These are phyloP conservation scores for Fusarium sp. DNA, from an alignment of 2,329 filamentous ascomycete genomes.

Conservation along the genomic window DNA sequence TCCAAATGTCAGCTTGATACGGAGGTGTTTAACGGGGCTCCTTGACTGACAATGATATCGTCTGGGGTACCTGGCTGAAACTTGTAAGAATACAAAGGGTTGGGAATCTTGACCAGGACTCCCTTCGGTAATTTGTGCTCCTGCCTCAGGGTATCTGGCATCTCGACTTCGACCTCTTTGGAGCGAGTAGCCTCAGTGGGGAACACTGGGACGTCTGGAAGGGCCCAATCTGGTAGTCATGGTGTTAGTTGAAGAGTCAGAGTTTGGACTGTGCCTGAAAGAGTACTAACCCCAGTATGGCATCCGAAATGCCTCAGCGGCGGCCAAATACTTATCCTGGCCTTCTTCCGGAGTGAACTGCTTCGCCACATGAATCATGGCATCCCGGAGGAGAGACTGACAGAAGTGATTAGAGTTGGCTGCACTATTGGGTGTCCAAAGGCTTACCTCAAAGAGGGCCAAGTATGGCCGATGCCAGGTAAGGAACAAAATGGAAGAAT, in stretches of 20 bases:
- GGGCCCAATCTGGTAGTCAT: not conserved
- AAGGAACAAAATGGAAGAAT: not conserved
- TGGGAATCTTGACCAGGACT: not conserved
- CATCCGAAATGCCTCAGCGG: not conserved
- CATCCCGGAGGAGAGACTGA: not conserved
- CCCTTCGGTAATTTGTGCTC: not conserved
- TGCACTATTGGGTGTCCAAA: not conserved
- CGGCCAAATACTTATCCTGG: not conserved
- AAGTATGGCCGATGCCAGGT: not conserved
- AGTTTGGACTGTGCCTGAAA: not conserved
- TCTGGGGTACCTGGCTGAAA: not conserved
- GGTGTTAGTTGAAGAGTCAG: not conserved
- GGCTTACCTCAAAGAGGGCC: not conserved
- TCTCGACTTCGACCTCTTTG: not conserved
- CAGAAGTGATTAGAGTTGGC: not conserved
- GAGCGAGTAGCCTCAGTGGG: not conserved
- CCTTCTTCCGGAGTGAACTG: not conserved
- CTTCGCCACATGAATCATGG: not conserved
- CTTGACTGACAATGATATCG: not conserved
- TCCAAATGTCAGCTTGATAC: not conserved
- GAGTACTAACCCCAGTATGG: not conserved
- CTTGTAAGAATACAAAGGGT: not conserved
- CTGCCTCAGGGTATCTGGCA: not conserved
- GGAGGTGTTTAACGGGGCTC: not conserved
- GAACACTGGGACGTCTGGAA: not conserved